Conservation (phyloP, 495 filamentous ascomycete species). For the Penicillium cinerascens region DNA sequence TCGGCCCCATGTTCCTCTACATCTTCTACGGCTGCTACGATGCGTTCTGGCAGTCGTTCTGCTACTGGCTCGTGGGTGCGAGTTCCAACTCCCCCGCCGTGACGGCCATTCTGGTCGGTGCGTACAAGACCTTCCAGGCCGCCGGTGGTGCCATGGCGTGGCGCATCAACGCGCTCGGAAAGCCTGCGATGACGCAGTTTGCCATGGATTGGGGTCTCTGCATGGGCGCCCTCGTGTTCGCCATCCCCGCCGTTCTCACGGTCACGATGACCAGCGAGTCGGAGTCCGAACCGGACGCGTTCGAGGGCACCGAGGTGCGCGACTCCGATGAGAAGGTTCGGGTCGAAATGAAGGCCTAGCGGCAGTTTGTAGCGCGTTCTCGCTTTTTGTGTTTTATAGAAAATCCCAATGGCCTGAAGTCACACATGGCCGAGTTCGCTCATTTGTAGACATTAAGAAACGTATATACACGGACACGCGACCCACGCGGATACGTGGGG, state of each 20-base stretch:
- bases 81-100: constrained; percentile 81
- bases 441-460: constrained; percentile 8
- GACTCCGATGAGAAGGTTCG: constrained; percentile 2
- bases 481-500: neutral
- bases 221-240: constrained; percentile 61
- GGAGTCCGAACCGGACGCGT: neutral
- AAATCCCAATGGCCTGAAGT: no score
- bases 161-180: constrained; percentile 64
- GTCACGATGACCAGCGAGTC: constrained; percentile 29
- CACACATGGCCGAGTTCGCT: no score
- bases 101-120: constrained; percentile 83
- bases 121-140: constrained; percentile 91
- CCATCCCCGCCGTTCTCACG: constrained; percentile 61
- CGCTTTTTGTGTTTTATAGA: no score
- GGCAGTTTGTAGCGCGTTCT: no score
- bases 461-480: constrained; percentile 15
- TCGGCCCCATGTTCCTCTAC: constrained; percentile 53
- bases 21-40: constrained; percentile 55
- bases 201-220: constrained; percentile 65
- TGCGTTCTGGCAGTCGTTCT: constrained; percentile 64
- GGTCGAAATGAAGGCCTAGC: constrained; percentile 2
- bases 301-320: neutral
- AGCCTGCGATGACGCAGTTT: constrained; percentile 55
- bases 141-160: constrained; percentile 81
- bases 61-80: constrained; percentile 87